These are phyloP conservation scores for Coemansia sp. DNA, from an alignment of 192 early-diverging fungal species.

Conservation along the genomic window DNA sequence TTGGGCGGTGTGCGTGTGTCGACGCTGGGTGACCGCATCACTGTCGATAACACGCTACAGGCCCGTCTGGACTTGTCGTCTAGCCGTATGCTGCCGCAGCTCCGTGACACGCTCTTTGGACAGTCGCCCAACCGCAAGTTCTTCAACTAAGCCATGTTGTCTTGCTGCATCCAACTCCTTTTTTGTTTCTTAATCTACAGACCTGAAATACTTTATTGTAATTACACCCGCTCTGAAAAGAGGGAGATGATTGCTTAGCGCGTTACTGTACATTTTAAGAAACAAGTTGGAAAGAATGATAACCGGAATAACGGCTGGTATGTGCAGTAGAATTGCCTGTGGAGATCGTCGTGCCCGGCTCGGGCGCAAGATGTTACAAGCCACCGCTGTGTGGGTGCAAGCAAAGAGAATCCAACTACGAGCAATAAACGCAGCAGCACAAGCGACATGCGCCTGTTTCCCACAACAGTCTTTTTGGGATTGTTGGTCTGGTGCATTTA, in stretches of 20 bases:
- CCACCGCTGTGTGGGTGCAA: neutral
- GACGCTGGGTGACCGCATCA: constrained; percentile 75
- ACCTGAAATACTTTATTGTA: neutral
- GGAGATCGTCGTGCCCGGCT: neutral
- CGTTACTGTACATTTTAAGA: neutral
- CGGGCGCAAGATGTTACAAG: neutral
- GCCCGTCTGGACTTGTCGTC: constrained; percentile 80
- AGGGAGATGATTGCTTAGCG: too few species aligned
- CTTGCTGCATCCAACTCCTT: neutral
- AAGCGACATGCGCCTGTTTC: neutral
- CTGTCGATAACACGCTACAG: constrained; percentile 87
- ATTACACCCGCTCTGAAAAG: too few species aligned
- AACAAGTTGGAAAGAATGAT: neutral
- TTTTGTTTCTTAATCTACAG: neutral
- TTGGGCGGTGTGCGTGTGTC: constrained; percentile 88
- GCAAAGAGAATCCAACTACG: neutral
- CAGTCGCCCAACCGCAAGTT: constrained; percentile 88
- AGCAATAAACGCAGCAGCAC: neutral
- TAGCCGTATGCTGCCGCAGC: constrained; percentile 90
- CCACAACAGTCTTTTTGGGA: neutral
- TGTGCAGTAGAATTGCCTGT: constrained; percentile 1
- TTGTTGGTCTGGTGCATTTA: neutral
- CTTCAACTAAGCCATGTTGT: constrained; percentile 57
- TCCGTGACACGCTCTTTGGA: constrained; percentile 88
- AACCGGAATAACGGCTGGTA: neutral